These are phyloP conservation scores for Tylopilus orsonianus DNA, from an alignment of 1,284 basidiomycete genomes.

Conservation along the genomic window DNA sequence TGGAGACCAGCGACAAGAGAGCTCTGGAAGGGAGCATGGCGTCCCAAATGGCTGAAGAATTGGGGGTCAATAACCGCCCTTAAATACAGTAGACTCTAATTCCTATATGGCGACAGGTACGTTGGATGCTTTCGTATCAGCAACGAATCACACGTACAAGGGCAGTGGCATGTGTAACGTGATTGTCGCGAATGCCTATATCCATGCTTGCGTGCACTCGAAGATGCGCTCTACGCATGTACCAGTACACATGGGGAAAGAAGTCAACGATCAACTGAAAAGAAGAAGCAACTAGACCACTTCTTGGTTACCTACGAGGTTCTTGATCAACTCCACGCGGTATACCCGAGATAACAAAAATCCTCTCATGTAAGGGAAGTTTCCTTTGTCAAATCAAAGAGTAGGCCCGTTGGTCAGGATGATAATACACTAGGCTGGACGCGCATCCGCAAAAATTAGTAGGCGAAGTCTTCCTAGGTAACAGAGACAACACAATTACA, in stretches of 20 bases:
- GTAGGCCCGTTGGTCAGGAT: background rate
- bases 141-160: background rate
- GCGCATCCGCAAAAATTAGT: background rate
- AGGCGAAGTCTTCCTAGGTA: no score
- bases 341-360: background rate
- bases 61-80: background rate
- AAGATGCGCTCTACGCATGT: background rate
- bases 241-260: background rate
- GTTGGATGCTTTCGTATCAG: background rate
- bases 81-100: background rate
- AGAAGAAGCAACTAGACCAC: background rate
- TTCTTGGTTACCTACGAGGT: background rate
- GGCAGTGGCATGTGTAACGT: background rate
- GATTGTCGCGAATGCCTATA: background rate
- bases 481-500: background rate
- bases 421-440: background rate
- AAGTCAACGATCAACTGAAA: background rate
- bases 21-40: conserved; percentile 19
- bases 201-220: background rate
- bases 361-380: background rate
- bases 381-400: background rate
- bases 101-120: background rate
- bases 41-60: background rate
- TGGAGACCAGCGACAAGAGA: conserved; percentile 15
- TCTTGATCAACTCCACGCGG: background rate